Evolutionary conservation across 2,329 filamentous ascomycete genomes (phyloP), one percentile per base, ranked within the genome.

Genomic region (Scytalidium sp.): DNA sequence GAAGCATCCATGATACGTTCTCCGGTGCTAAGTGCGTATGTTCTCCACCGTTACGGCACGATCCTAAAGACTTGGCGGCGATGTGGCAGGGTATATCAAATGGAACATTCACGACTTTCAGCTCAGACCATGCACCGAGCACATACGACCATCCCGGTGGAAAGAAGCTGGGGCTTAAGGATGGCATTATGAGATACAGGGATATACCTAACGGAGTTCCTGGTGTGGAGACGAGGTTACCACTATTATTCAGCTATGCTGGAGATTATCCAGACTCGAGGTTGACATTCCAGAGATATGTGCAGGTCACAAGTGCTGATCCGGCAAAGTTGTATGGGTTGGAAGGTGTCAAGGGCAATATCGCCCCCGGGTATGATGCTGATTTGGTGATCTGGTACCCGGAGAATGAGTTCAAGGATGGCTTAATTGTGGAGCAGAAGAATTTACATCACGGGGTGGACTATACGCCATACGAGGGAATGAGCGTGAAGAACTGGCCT

Each of bases 21-120:
- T 71, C 74, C 53, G 78, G 77, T 13, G 76, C 77, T 4, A 80
- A 80, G 63, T 75, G 72, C 55, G 75, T 81, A 2, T 82, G 78
- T 57, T 73, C 70, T 5, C 78, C 78, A 1, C 76, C 77, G 3
- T 71, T 74, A 0, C 66, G 77, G 6, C 73, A 78, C 45, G 68
- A 70, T 20, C 63, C 67, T 36, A 60, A 61, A n/a, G 78, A 80
- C 54, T 70, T 77, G 51, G 72, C 75, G 25, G 72, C 66, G 2
- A 76, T 81, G 50, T 80, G 77, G 77, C 57, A 66, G 1, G 75
- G 75, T 0, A 66, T 81, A 3, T 64, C 67, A 11, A 76, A 81
- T 55, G 75, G 76, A 3, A 82, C 78, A 0, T 81, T 81, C 55
- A 76, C 78, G 0, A 70, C 77, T 2, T 68, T 81, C 9, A 76